Conservation (phyloP, 1,284 basidiomycete genomes). For the Cryptococcus sp. region DNA sequence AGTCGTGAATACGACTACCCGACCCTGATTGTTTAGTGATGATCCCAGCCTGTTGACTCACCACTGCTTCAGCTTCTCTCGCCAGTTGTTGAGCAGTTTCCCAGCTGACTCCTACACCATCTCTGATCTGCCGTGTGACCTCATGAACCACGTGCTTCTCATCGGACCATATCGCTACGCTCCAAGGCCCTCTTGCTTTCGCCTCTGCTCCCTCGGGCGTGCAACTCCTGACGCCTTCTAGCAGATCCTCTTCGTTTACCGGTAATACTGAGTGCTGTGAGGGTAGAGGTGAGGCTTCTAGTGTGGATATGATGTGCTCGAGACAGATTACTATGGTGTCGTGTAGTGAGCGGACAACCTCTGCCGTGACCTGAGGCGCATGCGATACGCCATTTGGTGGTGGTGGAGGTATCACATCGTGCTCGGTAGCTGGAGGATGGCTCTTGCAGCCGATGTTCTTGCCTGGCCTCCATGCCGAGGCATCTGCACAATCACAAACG, state of each 20-base stretch:
- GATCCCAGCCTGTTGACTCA: conserved; percentile 13
- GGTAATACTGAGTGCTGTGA: conserved; percentile 57
- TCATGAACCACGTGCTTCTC: conserved; percentile 95
- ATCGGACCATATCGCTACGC: conserved; percentile 91
- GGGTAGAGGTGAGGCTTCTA: conserved; percentile 80
- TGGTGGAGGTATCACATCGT: conserved; percentile 23
- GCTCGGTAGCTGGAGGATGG: conserved; percentile 53
- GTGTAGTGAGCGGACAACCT: conserved; percentile 66
- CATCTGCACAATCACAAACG: conserved; percentile 88
- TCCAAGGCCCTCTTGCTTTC: conserved; percentile 65
- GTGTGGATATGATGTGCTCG: conserved; percentile 78
- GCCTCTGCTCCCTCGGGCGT: conserved; percentile 28
- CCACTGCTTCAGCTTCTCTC: conserved; percentile 56
- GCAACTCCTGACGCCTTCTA: conserved; percentile 3
- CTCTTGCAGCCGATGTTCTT: conserved; percentile 62
- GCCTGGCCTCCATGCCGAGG: conserved; percentile 68
- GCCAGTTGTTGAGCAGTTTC: conserved; percentile 57
- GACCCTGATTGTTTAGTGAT: conserved; percentile 53
- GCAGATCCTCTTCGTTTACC: conserved; percentile 57
- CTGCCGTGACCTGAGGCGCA: conserved; percentile 44
- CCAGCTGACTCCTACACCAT: conserved; percentile 56
- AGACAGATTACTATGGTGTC: conserved; percentile 70
- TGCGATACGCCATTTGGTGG: conserved; percentile 28
- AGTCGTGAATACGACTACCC: conserved; percentile 78
- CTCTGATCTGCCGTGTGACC: conserved; percentile 72